phyloP scores from a whole-genome alignment of 2,329 filamentous ascomycete species.

The Phialophora chinensis region DNA sequence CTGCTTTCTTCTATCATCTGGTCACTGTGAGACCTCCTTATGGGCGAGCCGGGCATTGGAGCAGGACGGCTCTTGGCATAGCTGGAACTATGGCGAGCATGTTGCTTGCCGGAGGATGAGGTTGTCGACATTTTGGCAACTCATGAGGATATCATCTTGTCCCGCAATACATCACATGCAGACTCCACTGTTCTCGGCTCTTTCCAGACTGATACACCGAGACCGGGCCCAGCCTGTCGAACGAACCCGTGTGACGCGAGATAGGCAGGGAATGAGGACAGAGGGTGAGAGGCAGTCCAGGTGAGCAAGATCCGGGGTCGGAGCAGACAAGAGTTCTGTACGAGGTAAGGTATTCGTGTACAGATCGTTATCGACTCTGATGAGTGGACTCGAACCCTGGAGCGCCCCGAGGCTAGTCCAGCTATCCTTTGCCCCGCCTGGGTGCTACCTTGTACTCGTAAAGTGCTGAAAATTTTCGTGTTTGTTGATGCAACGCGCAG shows the following conservation, averaged over 20 bases:
- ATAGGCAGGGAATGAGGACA: constrained; percentile 27
- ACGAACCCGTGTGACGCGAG: constrained; percentile 20
- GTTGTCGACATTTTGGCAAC: constrained; percentile 31
- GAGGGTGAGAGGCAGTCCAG: constrained; percentile 11
- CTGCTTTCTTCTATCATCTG: constrained; percentile 27
- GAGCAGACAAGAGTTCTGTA: neutral
- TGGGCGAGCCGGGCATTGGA: constrained; percentile 30
- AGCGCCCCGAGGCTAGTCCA: constrained; percentile 7
- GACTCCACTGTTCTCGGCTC: constrained; percentile 15
- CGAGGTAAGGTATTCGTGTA: neutral
- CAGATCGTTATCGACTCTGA: neutral
- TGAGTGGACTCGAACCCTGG: neutral
- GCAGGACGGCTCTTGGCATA: constrained; percentile 26
- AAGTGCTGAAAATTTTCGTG: constrained; percentile 7
- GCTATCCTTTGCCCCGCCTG: neutral
- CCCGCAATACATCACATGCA: constrained; percentile 26
- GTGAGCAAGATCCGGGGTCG: constrained; percentile 14
- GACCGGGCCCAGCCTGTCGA: constrained; percentile 14
- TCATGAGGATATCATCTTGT: constrained; percentile 31
- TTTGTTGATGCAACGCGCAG: constrained; percentile 3
- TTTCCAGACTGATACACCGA: constrained; percentile 8
- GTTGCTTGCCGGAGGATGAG: constrained; percentile 25
- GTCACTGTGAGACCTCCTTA: constrained; percentile 32
- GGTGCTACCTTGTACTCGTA: neutral
- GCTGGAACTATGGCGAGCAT: constrained; percentile 33